Conservation (phyloP, 495 filamentous ascomycete species). For the Acidiella bohemica region DNA sequence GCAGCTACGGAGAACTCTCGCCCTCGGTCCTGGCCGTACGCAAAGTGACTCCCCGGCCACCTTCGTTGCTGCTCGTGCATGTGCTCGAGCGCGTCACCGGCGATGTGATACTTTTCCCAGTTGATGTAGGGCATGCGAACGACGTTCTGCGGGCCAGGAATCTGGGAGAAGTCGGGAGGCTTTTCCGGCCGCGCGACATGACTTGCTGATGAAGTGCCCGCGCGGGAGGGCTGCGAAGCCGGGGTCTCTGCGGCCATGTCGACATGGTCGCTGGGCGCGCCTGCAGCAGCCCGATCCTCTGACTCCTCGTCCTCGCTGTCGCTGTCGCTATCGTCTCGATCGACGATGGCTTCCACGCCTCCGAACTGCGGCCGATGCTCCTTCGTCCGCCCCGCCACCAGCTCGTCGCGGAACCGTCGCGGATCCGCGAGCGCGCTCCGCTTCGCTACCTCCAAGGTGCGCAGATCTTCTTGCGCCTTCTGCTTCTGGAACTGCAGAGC, state of each 20-base stretch:
- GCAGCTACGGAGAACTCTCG: conserved; percentile 50
- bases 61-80: conserved; percentile 64
- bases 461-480: conserved; percentile 59
- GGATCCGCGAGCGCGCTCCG: conserved; percentile 52
- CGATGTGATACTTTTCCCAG: conserved; percentile 78
- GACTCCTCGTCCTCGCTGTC: conserved; percentile 29
- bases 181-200: not conserved
- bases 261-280: conserved; percentile 20
- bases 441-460: conserved; percentile 48
- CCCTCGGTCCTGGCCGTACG: conserved; percentile 28
- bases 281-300: conserved; percentile 23
- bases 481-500: conserved; percentile 72
- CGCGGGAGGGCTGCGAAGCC: conserved; percentile 2
- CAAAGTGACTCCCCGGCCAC: conserved; percentile 34
- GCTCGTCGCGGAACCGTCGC: conserved; percentile 48
- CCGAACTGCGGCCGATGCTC: conserved; percentile 20
- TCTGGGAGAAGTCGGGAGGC: conserved; percentile 25
- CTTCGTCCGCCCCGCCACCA: conserved; percentile 42
- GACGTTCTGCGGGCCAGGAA: conserved; percentile 70
- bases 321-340: conserved; percentile 26
- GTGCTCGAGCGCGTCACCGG: conserved; percentile 66
- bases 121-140: conserved; percentile 76
- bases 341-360: conserved; percentile 24
- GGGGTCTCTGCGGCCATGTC: conserved; percentile 6
- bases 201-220: not conserved